phyloP scores from a whole-genome alignment of 148 eudicot genomes.

The Bassia scoparia region DNA sequence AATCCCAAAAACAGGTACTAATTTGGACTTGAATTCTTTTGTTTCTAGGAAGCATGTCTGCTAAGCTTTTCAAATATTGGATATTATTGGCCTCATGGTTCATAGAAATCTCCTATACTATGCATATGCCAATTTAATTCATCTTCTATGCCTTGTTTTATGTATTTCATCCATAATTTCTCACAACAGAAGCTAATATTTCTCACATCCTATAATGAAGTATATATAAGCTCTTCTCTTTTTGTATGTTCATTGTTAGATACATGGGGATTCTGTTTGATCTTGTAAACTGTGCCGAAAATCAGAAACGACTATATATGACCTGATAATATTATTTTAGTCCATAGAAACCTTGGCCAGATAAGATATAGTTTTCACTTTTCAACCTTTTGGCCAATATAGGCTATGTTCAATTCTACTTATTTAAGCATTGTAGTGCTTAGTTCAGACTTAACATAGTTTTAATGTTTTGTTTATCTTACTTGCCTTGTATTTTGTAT shows the following conservation, averaged over 20 bases:
- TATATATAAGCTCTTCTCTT: no score
- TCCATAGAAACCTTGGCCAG: not conserved
- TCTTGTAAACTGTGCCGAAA: not conserved
- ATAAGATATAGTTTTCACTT: not conserved
- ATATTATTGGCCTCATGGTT: not conserved
- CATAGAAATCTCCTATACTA: not conserved
- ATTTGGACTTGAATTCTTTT: not conserved
- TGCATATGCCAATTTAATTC: not conserved
- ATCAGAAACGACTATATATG: not conserved
- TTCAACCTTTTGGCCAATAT: not conserved
- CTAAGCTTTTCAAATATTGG: not conserved
- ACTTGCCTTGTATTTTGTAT: not conserved
- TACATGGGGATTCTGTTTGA: no score
- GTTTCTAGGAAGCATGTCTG: not conserved
- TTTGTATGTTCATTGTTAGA: no score
- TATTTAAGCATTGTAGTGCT: no score
- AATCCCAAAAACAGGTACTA: conserved; percentile 87
- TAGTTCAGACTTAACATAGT: no score
- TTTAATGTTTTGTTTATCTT: not conserved
- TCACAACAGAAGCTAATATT: no score
- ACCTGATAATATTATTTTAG: not conserved
- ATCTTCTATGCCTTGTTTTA: no score
- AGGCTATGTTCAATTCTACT: no score
- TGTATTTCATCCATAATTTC: no score
- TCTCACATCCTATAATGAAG: no score